Evolutionary conservation across 495 filamentous ascomycete genomes (phyloP), one percentile per base, ranked within the genome.

Genomic region (Penicillium odoratum): DNA sequence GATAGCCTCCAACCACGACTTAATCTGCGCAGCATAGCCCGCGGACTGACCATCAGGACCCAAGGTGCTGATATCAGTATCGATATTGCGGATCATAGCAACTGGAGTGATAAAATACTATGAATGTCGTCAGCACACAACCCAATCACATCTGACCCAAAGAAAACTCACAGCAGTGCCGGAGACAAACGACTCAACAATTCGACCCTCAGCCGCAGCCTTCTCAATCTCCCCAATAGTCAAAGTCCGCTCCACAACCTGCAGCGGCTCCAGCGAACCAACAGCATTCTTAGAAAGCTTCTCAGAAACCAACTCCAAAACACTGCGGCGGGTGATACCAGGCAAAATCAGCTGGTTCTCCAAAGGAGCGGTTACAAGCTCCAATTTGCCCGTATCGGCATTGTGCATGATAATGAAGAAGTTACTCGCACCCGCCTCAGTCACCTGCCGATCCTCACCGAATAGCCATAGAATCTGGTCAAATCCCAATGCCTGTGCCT

Each of bases 401-500:
- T 83, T 86, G 59, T 81, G 81, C 89, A 89, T 91, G 26, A 96
- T 77, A 10, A 96, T 81, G 72, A 97, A 96, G 78, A 97, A 96
- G 71, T 96, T 96, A 55, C 82, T 87, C 9, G 91, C 91, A n/a
- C 92, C 92, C 1, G 92, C 92, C 75, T 97, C 92, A 5, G 92
- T 97, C 44, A 95, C 89, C 63, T 84, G 81, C 11, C 85, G 82
- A 44, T 92, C 76, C 46, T 79, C 71, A 3, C 89, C 90, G 60
- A 93, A 92, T 49, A 97, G 80, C 92, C 92, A 97, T n/a, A 97
- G 82, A 31, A 96, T 88, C 78, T 96, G 92, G 64, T 92, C 82
- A 61, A 85, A 96, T 4, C 92, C 92, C 53, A 79, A 69, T 10
- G 74, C 78, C 55, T 81, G 74, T 7, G 92, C 92, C 68, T 91